Conservation (phyloP, 2,329 filamentous ascomycete species). For the Phaeosphaeria sp. region DNA sequence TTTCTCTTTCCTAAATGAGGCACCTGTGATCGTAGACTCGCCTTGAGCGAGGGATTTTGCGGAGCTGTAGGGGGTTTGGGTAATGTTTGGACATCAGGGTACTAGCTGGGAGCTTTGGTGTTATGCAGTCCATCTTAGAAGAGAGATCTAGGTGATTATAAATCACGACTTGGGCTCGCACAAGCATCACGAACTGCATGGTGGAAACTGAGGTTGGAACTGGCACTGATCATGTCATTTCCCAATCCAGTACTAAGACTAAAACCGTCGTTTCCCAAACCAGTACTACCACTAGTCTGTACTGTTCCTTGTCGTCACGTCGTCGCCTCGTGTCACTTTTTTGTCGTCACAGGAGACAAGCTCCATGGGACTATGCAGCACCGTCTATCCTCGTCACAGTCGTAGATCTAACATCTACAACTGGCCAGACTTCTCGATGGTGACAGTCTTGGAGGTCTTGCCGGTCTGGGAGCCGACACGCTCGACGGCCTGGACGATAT, state of each 20-base stretch:
- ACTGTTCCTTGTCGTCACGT: constrained; percentile 5
- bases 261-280: constrained; percentile 16
- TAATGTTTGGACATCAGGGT: background rate
- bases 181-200: background rate
- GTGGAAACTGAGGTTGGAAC: background rate
- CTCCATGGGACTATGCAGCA: constrained; percentile 9
- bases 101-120: background rate
- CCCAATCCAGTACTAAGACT: constrained; percentile 9
- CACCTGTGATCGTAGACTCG: too few relatives aligned
- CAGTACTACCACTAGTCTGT: constrained; percentile 18
- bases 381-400: background rate
- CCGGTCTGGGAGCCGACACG: constrained; percentile 29
- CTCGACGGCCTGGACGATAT: constrained; percentile 34
- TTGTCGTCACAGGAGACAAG: constrained; percentile 11
- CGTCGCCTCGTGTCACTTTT: constrained; percentile 11
- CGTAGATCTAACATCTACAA: constrained; percentile 15
- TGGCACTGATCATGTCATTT: constrained; percentile 23
- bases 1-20: too few relatives aligned
- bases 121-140: background rate
- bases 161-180: background rate
- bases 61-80: background rate
- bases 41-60: too few relatives aligned
- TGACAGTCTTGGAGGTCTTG: constrained; percentile 27
- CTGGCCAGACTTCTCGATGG: constrained; percentile 34
- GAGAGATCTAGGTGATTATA: too few relatives aligned